Evolutionary conservation across 257 asterid genomes (phyloP).

Genomic region (Buddleja alternifolia): DNA sequence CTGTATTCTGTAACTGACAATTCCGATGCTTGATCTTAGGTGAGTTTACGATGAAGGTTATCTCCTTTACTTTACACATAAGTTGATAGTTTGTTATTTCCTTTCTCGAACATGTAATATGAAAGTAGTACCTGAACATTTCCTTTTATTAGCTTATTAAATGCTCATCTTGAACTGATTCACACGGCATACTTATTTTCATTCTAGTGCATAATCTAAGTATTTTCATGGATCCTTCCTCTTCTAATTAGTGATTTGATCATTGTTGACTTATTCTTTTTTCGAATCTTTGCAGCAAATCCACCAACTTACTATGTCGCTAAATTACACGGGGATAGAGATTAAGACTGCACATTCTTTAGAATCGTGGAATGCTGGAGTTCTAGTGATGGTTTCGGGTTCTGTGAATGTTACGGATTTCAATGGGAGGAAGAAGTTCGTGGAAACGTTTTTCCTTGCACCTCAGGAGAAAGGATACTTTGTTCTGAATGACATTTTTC

Average conservation of each 20-base stretch:
- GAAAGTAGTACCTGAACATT: conserved; percentile 9
- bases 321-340: conserved; percentile 75
- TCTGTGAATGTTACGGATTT: conserved; percentile 63
- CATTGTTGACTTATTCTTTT: conserved; percentile 14
- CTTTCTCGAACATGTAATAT: conserved; percentile 11
- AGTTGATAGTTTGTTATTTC: conserved; percentile 3
- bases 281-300: conserved; percentile 75
- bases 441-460: conserved; percentile 91
- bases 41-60: conserved; percentile 8
- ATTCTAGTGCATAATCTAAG: conserved; percentile 15
- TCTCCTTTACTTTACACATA: conserved; percentile 11
- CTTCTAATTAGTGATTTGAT: conserved; percentile 12
- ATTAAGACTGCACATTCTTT: conserved; percentile 86
- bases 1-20: conserved; percentile 13
- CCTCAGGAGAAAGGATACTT: conserved; percentile 95
- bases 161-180: conserved; percentile 7
- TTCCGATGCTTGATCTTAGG: conserved; percentile 17
- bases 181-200: background rate
- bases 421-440: too few species aligned
- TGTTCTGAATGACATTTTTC: conserved; percentile 86
- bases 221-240: conserved; percentile 10
- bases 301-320: conserved; percentile 80
- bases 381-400: conserved; percentile 93
- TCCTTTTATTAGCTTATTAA: conserved; percentile 5
- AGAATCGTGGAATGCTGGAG: conserved; percentile 93